Percentiles rank a stretch among this genome's conserved stretches.
phyloP scores from a whole-genome alignment of 2,329 filamentous ascomycete genomes.

The Dryadomyces sulphureus region DNA sequence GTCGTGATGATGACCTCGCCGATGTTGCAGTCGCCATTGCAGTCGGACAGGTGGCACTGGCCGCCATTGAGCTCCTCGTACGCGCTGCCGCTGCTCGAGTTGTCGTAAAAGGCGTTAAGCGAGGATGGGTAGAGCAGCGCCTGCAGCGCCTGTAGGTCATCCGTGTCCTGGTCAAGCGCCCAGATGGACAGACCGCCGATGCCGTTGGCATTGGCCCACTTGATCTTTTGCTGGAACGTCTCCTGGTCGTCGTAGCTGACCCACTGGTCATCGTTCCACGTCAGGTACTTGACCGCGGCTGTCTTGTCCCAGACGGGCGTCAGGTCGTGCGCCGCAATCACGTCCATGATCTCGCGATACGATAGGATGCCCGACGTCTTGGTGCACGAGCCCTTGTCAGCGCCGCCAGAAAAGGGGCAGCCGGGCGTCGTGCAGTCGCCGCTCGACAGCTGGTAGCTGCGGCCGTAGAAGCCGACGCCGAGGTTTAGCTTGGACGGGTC shows the following conservation, averaged over 20 bases:
- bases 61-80: no score
- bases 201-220: not conserved
- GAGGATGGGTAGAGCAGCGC: no score
- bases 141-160: no score
- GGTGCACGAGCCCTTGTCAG: conserved; percentile 12
- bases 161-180: not conserved
- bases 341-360: conserved; percentile 12
- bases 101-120: no score
- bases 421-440: conserved; percentile 12
- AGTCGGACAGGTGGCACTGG: no score
- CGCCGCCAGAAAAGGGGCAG: conserved; percentile 12
- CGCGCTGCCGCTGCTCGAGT: no score
- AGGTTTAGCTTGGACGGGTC: conserved; percentile 24
- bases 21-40: no score
- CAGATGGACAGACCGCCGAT: not conserved
- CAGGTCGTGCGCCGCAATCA: conserved; percentile 1
- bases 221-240: conserved; percentile 5
- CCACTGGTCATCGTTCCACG: not conserved
- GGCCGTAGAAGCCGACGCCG: conserved; percentile 28
- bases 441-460: conserved; percentile 7
- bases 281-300: not conserved
- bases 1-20: no score
- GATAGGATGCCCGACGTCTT: conserved; percentile 11
- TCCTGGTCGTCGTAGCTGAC: not conserved
- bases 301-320: not conserved